Conservation (phyloP, 805 yeast species). For the Saccharomycopsis amapae region DNA sequence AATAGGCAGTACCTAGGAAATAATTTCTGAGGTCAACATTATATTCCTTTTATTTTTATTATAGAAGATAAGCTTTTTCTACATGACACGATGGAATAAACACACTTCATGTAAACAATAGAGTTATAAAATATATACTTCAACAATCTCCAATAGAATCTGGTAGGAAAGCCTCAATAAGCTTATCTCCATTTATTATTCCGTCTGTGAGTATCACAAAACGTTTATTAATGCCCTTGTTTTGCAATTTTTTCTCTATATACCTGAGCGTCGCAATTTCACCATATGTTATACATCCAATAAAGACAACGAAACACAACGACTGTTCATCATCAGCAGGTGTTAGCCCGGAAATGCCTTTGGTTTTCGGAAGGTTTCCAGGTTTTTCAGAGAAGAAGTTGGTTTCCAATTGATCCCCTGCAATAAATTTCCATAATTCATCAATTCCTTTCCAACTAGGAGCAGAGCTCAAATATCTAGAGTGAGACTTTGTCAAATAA, state of each 20-base stretch:
- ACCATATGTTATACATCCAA: conserved; percentile 85
- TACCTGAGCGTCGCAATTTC: conserved; percentile 69
- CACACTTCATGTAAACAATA: too few species aligned
- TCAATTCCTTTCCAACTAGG: conserved; percentile 35
- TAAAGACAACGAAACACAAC: conserved; percentile 42
- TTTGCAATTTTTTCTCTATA: conserved; percentile 41
- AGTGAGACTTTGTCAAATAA: conserved; percentile 19
- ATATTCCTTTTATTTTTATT: too few species aligned
- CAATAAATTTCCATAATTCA: conserved; percentile 29
- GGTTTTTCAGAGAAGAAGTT: conserved; percentile 21
- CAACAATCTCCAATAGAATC: conserved; percentile 13
- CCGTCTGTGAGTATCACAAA: conserved; percentile 44
- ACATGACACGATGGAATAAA: too few species aligned
- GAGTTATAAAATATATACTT: too few species aligned
- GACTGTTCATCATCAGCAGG: conserved; percentile 6
- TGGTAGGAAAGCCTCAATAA: conserved; percentile 26
- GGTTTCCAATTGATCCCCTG: conserved; percentile 26
- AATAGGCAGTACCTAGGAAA: too few species aligned
- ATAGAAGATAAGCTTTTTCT: too few species aligned
- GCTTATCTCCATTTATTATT: conserved; percentile 36
- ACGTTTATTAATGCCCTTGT: conserved; percentile 31
- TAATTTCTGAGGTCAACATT: too few species aligned
- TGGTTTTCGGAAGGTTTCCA: conserved; percentile 22
- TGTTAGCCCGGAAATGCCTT: neutral
- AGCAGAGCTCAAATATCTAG: conserved; percentile 23